Evolutionary conservation across 257 asterid species (phyloP), one percentile per base, ranked within the genome.

Genomic region (Rhazya stricta): DNA sequence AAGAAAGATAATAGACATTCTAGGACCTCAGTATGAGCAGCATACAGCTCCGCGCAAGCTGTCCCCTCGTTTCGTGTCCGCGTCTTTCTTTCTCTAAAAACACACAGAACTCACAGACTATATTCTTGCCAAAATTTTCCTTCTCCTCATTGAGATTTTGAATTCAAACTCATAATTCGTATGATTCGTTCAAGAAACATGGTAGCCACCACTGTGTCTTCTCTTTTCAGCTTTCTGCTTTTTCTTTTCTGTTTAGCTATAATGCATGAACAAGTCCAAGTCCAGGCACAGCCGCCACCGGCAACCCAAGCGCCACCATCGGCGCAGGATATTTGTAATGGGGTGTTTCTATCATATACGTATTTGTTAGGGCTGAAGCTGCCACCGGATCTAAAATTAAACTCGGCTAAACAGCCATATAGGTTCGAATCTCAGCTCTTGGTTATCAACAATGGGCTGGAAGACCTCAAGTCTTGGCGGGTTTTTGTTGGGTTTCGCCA

Each of bases 401-500:
- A 76, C 46, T 85, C 85, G 58, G 2, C 83, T 34, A 75, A 58
- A 6, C 99, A 94, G 73, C 84, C 91, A 0, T 92, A 92, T 83
- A 87, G 97, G 0, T 94, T 94, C 80, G 87, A 94, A 42, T 92
- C 99, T 5, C 67, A 84, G 13, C 77, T 94, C 9, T 30, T 58
- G 8, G 63, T 91, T 2, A 86, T 86, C 50, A 94, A 94, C 90
- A 90, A 92, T 84, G 97, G 94, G 51, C 69, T 79, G 0, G 89
- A 86, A 0, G 96, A 91, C 76, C 90, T 94, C 27, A 85, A 89
- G 69, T 85, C 91, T 0, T 94, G 99, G 99, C 88, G 85, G 74
- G 98, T 85, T 0, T 92, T 83, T 57, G 96, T 94, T 10, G 98
- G 99, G 19, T 94, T 94, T 41, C 89, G 83, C 79, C 89, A 90